A percentile compares a stretch with the other conserved stretches of the same genome.
Evolutionary conservation across 768 basidiomycete species (phyloP).

Genomic region (Boletus subcaerulescens): DNA sequence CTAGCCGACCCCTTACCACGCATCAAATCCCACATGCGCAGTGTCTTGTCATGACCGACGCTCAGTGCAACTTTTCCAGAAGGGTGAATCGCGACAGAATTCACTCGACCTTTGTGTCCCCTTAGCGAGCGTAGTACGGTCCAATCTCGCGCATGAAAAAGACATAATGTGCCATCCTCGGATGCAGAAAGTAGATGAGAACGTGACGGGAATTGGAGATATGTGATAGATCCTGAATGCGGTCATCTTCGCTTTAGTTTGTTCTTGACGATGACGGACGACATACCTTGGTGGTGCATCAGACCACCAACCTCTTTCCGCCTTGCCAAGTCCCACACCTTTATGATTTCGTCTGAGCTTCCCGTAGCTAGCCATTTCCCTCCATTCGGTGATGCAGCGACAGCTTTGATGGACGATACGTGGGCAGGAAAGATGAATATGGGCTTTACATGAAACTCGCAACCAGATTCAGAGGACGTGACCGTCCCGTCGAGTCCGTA

Average conservation of each 20-base stretch:
- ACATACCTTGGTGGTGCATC: slow-evolving; percentile 89
- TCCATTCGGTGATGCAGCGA: slow-evolving; percentile 82
- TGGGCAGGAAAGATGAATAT: slow-evolving; percentile 98
- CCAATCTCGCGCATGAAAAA: slow-evolving; percentile 96
- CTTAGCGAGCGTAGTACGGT: slow-evolving; percentile 80
- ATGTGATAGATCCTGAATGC: slow-evolving; percentile 81
- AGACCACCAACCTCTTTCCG: slow-evolving; percentile 92
- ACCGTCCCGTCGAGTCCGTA: slow-evolving; percentile 81
- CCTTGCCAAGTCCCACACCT: slow-evolving; percentile 92
- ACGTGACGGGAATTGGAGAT: slow-evolving; percentile 80
- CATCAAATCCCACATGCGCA: slow-evolving; percentile 99
- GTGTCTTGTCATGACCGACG: slow-evolving; percentile 83
- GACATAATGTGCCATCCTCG: slow-evolving; percentile 85
- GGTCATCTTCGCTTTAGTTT: not conserved
- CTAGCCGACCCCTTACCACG: slow-evolving; percentile 87
- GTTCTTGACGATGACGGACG: not conserved
- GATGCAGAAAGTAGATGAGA: slow-evolving; percentile 91
- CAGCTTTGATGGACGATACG: slow-evolving; percentile 86
- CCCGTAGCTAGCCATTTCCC: slow-evolving; percentile 97
- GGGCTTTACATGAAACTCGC: slow-evolving; percentile 55
- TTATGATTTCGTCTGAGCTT: slow-evolving; percentile 93
- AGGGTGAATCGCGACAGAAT: slow-evolving; percentile 87
- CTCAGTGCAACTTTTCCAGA: slow-evolving; percentile 88
- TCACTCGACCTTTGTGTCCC: slow-evolving; percentile 93
- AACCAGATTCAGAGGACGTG: slow-evolving; percentile 27